Evolutionary conservation across 2,329 filamentous ascomycete species (phyloP).

Genomic region (Macroventuria anomochaeta): DNA sequence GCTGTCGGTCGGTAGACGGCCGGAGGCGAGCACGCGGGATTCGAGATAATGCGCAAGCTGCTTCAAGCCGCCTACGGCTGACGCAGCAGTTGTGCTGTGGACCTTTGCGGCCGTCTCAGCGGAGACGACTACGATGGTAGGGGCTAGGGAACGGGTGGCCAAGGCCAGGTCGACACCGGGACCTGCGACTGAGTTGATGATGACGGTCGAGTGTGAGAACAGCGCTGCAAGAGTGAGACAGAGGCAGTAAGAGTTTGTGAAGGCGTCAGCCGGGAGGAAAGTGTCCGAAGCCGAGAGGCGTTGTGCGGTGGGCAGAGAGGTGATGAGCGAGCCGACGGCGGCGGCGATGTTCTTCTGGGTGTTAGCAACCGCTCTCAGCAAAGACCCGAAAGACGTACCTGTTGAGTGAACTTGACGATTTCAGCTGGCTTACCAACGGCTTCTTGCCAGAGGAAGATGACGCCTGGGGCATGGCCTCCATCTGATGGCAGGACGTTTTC

Average conservation of each 20-base stretch:
- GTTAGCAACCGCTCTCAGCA: constrained; percentile 16
- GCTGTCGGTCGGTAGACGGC: constrained; percentile 73
- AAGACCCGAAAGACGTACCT: constrained; percentile 48
- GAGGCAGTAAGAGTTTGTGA: constrained; percentile 80
- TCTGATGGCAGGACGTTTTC: constrained; percentile 69
- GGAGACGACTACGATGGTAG: constrained; percentile 82
- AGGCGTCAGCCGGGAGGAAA: constrained; percentile 82
- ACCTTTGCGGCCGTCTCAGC: constrained; percentile 74
- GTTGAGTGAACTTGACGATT: constrained; percentile 81
- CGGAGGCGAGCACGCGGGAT: constrained; percentile 71
- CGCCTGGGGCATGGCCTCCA: constrained; percentile 58
- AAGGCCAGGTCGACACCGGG: constrained; percentile 72
- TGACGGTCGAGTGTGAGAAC: constrained; percentile 82
- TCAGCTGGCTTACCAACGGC: constrained; percentile 60
- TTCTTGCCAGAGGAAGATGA: constrained; percentile 71
- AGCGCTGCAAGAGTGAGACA: constrained; percentile 81
- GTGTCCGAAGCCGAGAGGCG: constrained; percentile 77
- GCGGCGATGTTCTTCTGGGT: constrained; percentile 78
- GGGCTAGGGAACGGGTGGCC: constrained; percentile 75
- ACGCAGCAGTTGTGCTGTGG: constrained; percentile 67
- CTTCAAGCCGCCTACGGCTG: constrained; percentile 67
- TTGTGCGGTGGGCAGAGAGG: constrained; percentile 76
- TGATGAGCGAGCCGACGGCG: constrained; percentile 79
- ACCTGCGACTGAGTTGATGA: constrained; percentile 86
- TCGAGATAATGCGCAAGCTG: constrained; percentile 75